Conservation (phyloP, 2,329 filamentous ascomycete genomes). For the Penicillium sp. region DNA sequence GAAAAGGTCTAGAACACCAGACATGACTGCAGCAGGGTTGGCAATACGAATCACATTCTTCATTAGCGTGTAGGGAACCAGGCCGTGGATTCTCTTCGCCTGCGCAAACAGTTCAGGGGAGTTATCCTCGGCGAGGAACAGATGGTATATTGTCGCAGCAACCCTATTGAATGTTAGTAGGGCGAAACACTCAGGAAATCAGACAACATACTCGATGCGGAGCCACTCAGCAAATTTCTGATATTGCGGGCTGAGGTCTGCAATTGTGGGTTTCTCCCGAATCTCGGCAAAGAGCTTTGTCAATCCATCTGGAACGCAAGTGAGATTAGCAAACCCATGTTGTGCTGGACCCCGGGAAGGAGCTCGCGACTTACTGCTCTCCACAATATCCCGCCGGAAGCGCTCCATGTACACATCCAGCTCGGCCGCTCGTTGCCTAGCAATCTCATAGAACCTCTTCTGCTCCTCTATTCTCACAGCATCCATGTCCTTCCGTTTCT, state of each 20-base stretch:
- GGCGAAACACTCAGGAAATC: neutral
- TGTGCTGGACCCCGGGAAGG: constrained; percentile 24
- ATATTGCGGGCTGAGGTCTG: constrained; percentile 85
- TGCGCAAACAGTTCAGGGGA: constrained; percentile 93
- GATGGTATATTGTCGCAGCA: constrained; percentile 88
- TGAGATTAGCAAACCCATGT: constrained; percentile 5
- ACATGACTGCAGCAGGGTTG: constrained; percentile 95
- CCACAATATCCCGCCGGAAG: constrained; percentile 59
- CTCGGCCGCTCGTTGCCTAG: constrained; percentile 77
- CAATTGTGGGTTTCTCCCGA: constrained; percentile 75
- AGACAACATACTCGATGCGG: constrained; percentile 61
- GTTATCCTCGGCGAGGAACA: constrained; percentile 96
- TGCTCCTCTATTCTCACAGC: constrained; percentile 86
- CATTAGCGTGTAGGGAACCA: constrained; percentile 83
- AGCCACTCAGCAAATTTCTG: constrained; percentile 98
- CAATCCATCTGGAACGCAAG: constrained; percentile 56
- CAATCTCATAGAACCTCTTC: constrained; percentile 89
- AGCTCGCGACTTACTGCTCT: constrained; percentile 52
- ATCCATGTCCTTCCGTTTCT: constrained; percentile 70
- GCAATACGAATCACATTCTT: constrained; percentile 96
- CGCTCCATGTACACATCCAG: constrained; percentile 96
- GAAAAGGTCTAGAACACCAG: constrained; percentile 87
- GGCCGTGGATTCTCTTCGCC: constrained; percentile 83
- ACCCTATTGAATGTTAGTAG: constrained; percentile 43
- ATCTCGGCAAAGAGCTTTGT: constrained; percentile 91